Evolutionary conservation across 2,329 filamentous ascomycete species (phyloP).

Genomic region (Aspergillus sp.): DNA sequence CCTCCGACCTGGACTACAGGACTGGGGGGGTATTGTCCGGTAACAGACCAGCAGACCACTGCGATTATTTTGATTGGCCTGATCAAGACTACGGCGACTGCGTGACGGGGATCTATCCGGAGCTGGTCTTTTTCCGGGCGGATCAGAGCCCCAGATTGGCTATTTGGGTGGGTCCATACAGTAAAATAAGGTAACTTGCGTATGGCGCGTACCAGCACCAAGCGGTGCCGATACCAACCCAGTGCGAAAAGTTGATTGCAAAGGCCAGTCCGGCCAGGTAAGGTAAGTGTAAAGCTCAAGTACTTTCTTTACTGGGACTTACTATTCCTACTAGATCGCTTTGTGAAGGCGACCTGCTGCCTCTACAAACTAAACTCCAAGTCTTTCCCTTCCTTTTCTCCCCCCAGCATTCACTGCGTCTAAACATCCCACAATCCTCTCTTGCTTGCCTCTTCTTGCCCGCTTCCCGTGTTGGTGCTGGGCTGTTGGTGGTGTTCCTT

Average conservation of each 20-base stretch:
- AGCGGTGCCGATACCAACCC: background rate
- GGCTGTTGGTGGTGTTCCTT: conserved; percentile 7
- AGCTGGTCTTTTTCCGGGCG: conserved; percentile 18
- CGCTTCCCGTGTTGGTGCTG: background rate
- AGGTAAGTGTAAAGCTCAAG: background rate
- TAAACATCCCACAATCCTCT: conserved; percentile 7
- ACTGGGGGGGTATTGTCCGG: conserved; percentile 2
- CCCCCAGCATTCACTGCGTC: conserved; percentile 9
- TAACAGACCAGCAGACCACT: background rate
- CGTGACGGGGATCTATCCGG: conserved; percentile 16
- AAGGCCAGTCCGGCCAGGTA: background rate
- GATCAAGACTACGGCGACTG: conserved; percentile 3
- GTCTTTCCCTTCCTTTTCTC: conserved; percentile 9
- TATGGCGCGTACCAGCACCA: conserved; percentile 10
- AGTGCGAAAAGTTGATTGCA: conserved; percentile 4
- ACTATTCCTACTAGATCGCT: background rate
- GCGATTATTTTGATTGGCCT: conserved; percentile 6
- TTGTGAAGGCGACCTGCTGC: conserved; percentile 9
- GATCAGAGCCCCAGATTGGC: conserved; percentile 8
- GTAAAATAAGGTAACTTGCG: conserved; percentile 14
- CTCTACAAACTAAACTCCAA: conserved; percentile 20
- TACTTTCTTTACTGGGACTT: background rate
- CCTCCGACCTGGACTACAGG: background rate
- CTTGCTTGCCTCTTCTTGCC: background rate
- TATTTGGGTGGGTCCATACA: conserved; percentile 10